Evolutionary conservation across 768 basidiomycete species (phyloP).

Genomic region (Lentinula boryana): DNA sequence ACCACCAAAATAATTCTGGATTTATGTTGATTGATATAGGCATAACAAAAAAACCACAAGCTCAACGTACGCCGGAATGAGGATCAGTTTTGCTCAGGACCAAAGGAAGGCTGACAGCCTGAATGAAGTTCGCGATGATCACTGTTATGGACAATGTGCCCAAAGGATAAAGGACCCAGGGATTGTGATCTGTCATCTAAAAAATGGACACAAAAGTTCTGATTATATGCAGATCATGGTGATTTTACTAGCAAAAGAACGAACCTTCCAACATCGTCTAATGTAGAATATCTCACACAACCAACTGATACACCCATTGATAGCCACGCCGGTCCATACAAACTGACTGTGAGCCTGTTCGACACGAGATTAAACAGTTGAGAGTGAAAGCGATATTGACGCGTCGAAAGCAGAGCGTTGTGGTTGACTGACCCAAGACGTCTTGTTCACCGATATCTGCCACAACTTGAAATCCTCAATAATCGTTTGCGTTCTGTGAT

Average conservation of each 20-base stretch:
- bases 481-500: constrained; percentile 28
- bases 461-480: constrained; percentile 37
- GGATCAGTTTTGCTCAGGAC: not conserved
- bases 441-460: constrained; percentile 24
- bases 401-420: not conserved
- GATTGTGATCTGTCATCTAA: constrained; percentile 35
- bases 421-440: constrained; percentile 26
- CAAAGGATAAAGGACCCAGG: constrained; percentile 30
- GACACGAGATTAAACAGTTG: not conserved
- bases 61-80: not conserved
- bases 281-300: constrained; percentile 45
- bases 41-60: not conserved
- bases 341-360: constrained; percentile 32
- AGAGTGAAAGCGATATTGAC: not conserved
- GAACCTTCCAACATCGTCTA: constrained; percentile 46
- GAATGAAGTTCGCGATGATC: constrained; percentile 30
- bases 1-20: not conserved
- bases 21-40: not conserved
- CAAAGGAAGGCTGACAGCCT: constrained; percentile 1
- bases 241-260: not conserved
- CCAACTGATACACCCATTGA: constrained; percentile 41
- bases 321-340: constrained; percentile 38
- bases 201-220: not conserved
- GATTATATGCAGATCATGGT: not conserved
- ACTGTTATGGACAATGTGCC: constrained; percentile 24